Percentiles rank a stretch among this genome's conserved stretches.
Evolutionary conservation across 257 asterid genomes (phyloP).

Genomic region (Mentha longifolia): DNA sequence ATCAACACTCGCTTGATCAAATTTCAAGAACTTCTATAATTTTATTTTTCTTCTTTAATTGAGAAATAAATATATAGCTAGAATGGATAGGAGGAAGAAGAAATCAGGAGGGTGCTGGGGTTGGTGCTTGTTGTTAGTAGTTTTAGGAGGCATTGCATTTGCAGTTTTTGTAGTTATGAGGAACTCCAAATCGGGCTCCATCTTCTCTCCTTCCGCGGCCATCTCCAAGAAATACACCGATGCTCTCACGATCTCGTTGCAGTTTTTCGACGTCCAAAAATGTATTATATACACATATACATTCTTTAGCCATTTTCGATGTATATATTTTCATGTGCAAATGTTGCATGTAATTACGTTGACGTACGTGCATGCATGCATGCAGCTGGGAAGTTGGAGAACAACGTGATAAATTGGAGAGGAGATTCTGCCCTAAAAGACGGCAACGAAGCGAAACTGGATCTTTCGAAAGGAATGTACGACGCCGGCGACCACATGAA

Average conservation of each 20-base stretch:
- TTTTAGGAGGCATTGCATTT: slow-evolving; percentile 48
- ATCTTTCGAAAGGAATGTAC: slow-evolving; percentile 89
- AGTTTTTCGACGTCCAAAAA: slow-evolving; percentile 86
- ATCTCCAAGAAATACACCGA: slow-evolving; percentile 60
- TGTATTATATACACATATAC: slow-evolving; percentile 35
- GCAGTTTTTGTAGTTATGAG: slow-evolving; percentile 42
- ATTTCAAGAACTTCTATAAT: too few species aligned
- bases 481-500: slow-evolving; percentile 93
- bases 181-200: slow-evolving; percentile 42
- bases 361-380: background rate
- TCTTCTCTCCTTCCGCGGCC: slow-evolving; percentile 61
- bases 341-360: too few species aligned
- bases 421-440: slow-evolving; percentile 79
- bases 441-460: slow-evolving; percentile 68
- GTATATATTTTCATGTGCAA: too few species aligned
- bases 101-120: slow-evolving; percentile 60
- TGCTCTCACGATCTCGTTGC: slow-evolving; percentile 73
- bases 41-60: background rate
- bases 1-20: background rate
- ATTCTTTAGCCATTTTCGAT: too few species aligned
- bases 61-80: too few species aligned
- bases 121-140: slow-evolving; percentile 52
- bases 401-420: slow-evolving; percentile 71
- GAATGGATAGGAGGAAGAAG: slow-evolving; percentile 54
- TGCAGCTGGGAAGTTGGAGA: slow-evolving; percentile 83